These are phyloP conservation scores for Amanita pallidorosea DNA, from an alignment of 768 basidiomycete species.

Conservation along the genomic window DNA sequence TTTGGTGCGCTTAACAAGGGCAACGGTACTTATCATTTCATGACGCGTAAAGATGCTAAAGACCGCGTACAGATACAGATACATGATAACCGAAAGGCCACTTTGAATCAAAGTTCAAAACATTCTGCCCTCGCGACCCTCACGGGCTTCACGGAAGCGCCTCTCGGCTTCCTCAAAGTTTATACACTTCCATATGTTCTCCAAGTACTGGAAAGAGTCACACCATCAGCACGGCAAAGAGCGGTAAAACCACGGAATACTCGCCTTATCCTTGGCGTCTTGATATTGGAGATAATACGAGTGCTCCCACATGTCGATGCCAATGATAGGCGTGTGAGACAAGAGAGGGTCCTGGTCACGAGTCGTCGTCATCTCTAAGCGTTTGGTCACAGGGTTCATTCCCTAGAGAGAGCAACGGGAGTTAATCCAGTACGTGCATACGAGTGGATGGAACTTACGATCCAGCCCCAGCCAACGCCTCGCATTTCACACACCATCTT, in stretches of 20 bases:
- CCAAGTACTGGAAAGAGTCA: conserved; percentile 42
- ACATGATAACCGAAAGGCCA: neutral
- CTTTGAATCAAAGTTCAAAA: neutral
- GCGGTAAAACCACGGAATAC: conserved; percentile 18
- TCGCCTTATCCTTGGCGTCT: conserved; percentile 86
- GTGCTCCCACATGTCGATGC: conserved; percentile 94
- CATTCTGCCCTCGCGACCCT: neutral
- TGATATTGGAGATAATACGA: conserved; percentile 95
- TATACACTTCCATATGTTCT: conserved; percentile 65
- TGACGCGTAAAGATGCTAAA: no score
- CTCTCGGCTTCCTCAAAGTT: conserved; percentile 69
- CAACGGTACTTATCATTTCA: no score
- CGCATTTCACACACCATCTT: conserved; percentile 77
- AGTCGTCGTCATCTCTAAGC: conserved; percentile 83
- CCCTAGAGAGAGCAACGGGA: conserved; percentile 35
- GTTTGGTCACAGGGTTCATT: conserved; percentile 49
- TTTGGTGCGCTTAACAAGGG: no score
- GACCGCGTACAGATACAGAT: neutral
- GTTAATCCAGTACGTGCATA: neutral
- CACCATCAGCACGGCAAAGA: neutral
- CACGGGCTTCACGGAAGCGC: conserved; percentile 37
- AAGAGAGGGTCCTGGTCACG: conserved; percentile 93
- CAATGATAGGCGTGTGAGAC: conserved; percentile 69
- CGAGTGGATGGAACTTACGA: conserved; percentile 43
- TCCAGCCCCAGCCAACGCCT: conserved; percentile 95